Percentiles rank a stretch among this genome's conserved stretches.
Conservation (phyloP, 2,329 filamentous ascomycete species). For the Byssothecium circinans region DNA sequence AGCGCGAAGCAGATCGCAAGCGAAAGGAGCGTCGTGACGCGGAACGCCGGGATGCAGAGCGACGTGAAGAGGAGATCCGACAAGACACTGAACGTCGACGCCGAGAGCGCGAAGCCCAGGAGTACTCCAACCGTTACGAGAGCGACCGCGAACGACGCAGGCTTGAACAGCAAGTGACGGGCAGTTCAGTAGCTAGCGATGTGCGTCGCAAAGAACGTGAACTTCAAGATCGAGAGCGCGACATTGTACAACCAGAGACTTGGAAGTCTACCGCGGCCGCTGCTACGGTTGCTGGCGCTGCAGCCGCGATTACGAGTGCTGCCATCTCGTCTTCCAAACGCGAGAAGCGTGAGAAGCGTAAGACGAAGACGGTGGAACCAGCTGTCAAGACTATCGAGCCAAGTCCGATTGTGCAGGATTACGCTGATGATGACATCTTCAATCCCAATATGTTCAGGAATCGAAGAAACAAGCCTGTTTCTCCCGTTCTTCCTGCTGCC, state of each 20-base stretch:
- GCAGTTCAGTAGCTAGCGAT: slow-evolving; percentile 34
- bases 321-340: slow-evolving; percentile 33
- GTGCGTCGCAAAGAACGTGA: slow-evolving; percentile 40
- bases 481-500: slow-evolving; percentile 12
- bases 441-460: slow-evolving; percentile 50
- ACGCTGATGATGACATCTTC: slow-evolving; percentile 50
- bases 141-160: slow-evolving; percentile 25
- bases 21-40: slow-evolving; percentile 33
- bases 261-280: slow-evolving; percentile 45
- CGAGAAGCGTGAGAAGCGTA: slow-evolving; percentile 28
- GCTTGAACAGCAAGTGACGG: slow-evolving; percentile 33
- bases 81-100: slow-evolving; percentile 29
- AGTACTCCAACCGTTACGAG: slow-evolving; percentile 23
- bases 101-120: slow-evolving; percentile 28
- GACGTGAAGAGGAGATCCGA: slow-evolving; percentile 34
- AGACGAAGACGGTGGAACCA: slow-evolving; percentile 10
- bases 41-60: slow-evolving; percentile 26
- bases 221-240: slow-evolving; percentile 37
- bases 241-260: slow-evolving; percentile 33
- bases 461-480: slow-evolving; percentile 29
- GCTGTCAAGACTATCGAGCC: slow-evolving; percentile 31
- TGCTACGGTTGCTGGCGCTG: slow-evolving; percentile 37
- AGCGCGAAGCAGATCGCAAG: slow-evolving; percentile 35
- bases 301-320: slow-evolving; percentile 33
- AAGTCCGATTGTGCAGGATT: slow-evolving; percentile 36